Conservation (phyloP, 108 stramenopile species). For the Heterococcus sp. region DNA sequence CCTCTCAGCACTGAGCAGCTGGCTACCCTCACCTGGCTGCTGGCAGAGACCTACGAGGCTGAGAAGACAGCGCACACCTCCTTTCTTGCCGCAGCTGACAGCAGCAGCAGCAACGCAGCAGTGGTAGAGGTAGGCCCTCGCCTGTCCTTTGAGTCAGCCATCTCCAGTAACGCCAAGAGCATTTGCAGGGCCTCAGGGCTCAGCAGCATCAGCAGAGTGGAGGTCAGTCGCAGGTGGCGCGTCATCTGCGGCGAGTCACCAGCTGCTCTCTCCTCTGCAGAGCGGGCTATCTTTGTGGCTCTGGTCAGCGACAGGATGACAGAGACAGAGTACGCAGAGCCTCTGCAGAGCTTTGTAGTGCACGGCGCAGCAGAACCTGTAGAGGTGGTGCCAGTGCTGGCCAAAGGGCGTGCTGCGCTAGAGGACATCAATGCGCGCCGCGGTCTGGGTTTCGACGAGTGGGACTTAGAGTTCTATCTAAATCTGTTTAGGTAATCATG, state of each 20-base stretch:
- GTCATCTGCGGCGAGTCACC: no score
- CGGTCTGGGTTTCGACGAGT: constrained; percentile 95
- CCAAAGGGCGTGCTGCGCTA: constrained; percentile 79
- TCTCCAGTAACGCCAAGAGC: constrained; percentile 86
- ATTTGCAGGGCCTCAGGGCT: constrained; percentile 81
- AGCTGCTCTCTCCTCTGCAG: constrained; percentile 24
- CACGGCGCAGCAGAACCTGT: constrained; percentile 60
- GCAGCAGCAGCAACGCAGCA: constrained; percentile 11
- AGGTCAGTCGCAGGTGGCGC: constrained; percentile 56
- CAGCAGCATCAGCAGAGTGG: constrained; percentile 67
- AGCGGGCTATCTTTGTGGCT: constrained; percentile 58
- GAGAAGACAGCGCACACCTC: constrained; percentile 54
- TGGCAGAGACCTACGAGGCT: constrained; percentile 84
- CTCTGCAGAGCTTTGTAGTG: constrained; percentile 75
- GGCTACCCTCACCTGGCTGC: constrained; percentile 74
- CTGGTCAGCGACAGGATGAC: constrained; percentile 95
- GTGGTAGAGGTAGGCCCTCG: constrained; percentile 94
- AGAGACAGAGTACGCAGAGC: constrained; percentile 77
- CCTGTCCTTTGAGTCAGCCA: constrained; percentile 91
- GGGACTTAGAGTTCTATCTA: constrained; percentile 95
- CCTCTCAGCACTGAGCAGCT: constrained; percentile 11
- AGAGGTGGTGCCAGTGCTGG: constrained; percentile 79
- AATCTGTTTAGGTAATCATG: constrained; percentile 80
- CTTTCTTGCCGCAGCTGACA: constrained; percentile 28
- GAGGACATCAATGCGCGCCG: constrained; percentile 79